Evolutionary conservation across 2,329 filamentous ascomycete species (phyloP), one percentile per base, ranked within the genome.

Genomic region (Penicillium sp.): DNA sequence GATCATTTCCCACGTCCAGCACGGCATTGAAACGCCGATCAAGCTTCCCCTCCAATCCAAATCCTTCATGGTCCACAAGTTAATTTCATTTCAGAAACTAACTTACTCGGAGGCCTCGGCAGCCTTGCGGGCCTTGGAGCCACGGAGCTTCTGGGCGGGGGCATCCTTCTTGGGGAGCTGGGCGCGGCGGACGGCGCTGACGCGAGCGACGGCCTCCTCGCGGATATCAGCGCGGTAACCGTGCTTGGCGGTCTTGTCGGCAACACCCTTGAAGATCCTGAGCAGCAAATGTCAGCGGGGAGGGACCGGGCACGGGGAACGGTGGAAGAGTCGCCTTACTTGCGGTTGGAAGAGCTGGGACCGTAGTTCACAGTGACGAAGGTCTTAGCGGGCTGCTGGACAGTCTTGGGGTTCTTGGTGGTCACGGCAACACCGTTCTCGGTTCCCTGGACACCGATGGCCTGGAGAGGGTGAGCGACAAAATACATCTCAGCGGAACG

Each of bases 241-340:
- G 75, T 84, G 84, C 86, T 91, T 92, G 77, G 91, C 89, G 69
- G 87, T 86, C 76, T 83, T 82, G 82, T 86, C 89, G 80, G 92
- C 92, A 75, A 97, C 86, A 70, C 84, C 84, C 82, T 89, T 90
- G 87, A 92, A 97, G 81, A 89, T 88, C 85, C 91, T 94, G n/a
- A 13, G 9, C 21, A 13, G 10, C 7, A 14, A n/a, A n/a, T 2
- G 16, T 34, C 31, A 36, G 34, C 34, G 13, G n/a, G 34, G 2
- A 6, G 8, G 4, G n/a, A 2, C 34, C 34, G 14, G n/a, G 34
- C 13, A 36, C 4, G 6, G 34, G 34, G 16, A 5, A n/a, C 8
- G 16, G 16, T 18, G 8, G 4, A 16, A 16, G 7, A 18, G 43
- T 47, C 31, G 52, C 50, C 88, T 83, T 79, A 92, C 89, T 92